These are phyloP conservation scores for Bidens hawaiensis DNA, from an alignment of 140 eudicot genomes.

Conservation along the genomic window DNA sequence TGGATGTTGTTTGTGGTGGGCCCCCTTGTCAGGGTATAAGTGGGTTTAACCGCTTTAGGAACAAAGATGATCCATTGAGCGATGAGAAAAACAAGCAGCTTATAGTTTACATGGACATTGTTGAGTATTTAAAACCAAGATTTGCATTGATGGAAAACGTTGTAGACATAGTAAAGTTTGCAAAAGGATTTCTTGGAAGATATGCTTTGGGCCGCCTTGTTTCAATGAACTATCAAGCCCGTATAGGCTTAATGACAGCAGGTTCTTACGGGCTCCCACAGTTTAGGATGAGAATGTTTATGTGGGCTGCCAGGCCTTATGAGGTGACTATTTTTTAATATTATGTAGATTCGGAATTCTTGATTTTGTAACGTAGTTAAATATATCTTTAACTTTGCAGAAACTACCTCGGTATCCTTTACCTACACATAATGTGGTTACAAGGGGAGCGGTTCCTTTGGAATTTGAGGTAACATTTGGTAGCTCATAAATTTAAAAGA, in stretches of 20 bases:
- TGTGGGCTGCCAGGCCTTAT: constrained; percentile 62
- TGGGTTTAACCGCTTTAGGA: constrained; percentile 45
- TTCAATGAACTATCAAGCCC: constrained; percentile 51
- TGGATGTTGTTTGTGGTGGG: constrained; percentile 47
- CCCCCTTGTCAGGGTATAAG: constrained; percentile 58
- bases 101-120: constrained; percentile 37
- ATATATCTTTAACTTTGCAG: constrained; percentile 24
- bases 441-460: constrained; percentile 36
- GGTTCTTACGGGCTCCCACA: constrained; percentile 55
- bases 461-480: constrained; percentile 47
- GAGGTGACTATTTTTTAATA: constrained; percentile 31
- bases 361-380: not conserved
- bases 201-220: constrained; percentile 53
- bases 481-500: not conserved
- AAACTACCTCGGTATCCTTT: constrained; percentile 62
- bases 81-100: constrained; percentile 50
- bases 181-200: constrained; percentile 41
- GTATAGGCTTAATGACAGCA: constrained; percentile 49
- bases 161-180: constrained; percentile 41
- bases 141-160: constrained; percentile 53
- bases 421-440: constrained; percentile 69
- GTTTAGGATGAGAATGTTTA: constrained; percentile 59
- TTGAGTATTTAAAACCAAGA: constrained; percentile 37
- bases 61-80: constrained; percentile 26
- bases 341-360: too few species aligned